These are phyloP conservation scores for Circinella umbellata DNA, from an alignment of 371 early-diverging fungal species.

Conservation along the genomic window DNA sequence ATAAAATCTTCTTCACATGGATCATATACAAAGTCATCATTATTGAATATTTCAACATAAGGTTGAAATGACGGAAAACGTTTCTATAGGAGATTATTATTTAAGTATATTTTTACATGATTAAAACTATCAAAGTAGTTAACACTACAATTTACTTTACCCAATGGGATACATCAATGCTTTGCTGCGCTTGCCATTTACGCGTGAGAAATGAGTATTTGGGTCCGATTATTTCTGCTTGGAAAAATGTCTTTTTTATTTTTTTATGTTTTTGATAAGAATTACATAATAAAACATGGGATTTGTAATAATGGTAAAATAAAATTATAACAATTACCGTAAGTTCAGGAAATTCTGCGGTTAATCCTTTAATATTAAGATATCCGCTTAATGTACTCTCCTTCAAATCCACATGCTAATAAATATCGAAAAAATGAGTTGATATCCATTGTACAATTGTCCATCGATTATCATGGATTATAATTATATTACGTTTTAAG, in stretches of 20 bases:
- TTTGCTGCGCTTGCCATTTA: conserved; percentile 87
- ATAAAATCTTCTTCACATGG: conserved; percentile 74
- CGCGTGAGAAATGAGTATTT: conserved; percentile 79
- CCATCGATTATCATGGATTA: too few relatives aligned
- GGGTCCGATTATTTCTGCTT: conserved; percentile 84
- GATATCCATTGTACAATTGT: too few relatives aligned
- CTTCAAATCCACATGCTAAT: conserved; percentile 73
- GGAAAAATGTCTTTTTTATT: conserved; percentile 73
- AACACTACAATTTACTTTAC: conserved; percentile 42
- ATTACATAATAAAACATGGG: too few relatives aligned
- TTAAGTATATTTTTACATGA: not conserved
- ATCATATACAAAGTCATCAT: conserved; percentile 74
- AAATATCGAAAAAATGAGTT: too few relatives aligned
- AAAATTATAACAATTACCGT: conserved; percentile 28
- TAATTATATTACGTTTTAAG: not conserved
- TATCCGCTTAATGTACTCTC: conserved; percentile 76
- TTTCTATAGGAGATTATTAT: conserved; percentile 32
- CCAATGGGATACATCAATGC: conserved; percentile 83
- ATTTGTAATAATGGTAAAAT: too few relatives aligned
- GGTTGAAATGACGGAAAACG: conserved; percentile 73
- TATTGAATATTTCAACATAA: conserved; percentile 65
- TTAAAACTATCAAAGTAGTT: not conserved
- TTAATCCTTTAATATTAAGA: conserved; percentile 75
- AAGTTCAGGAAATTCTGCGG: conserved; percentile 65
- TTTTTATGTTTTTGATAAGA: too few relatives aligned